A percentile compares a stretch with the other conserved stretches of the same genome.
Evolutionary conservation across 1,284 basidiomycete genomes (phyloP).

Genomic region (Ustilago cynodontis): DNA sequence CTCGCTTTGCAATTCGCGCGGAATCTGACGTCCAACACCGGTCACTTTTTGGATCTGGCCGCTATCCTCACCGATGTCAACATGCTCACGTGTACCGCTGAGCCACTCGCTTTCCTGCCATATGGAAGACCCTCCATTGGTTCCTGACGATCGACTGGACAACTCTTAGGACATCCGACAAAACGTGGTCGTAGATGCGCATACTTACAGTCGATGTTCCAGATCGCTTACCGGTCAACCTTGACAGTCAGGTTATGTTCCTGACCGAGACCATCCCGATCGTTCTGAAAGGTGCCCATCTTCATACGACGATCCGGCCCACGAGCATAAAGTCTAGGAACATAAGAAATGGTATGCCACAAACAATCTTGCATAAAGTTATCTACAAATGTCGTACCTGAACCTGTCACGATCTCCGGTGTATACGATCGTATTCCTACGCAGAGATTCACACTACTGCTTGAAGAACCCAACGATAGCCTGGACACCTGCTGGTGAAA

Average conservation of each 20-base stretch:
- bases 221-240: conserved; percentile 7
- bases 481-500: conserved; percentile 59
- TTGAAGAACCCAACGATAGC: conserved; percentile 65
- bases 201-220: not conserved
- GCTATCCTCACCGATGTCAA: conserved; percentile 1
- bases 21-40: conserved; percentile 3
- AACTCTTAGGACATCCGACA: not conserved
- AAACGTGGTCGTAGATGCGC: not conserved
- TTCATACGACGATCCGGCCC: not conserved
- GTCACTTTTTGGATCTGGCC: conserved; percentile 4
- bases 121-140: not conserved
- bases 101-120: not conserved
- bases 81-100: not conserved
- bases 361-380: conserved; percentile 4
- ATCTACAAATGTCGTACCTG: not conserved
- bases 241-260: not conserved
- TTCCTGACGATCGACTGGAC: not conserved
- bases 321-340: not conserved
- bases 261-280: not conserved
- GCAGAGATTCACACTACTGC: conserved; percentile 23
- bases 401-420: conserved; percentile 4
- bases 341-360: conserved; percentile 5
- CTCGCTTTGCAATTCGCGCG: conserved; percentile 16
- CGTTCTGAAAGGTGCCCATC: not conserved
- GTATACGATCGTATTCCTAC: conserved; percentile 7